Base-by-base conservation (phyloP, 768 basidiomycete species). In the Holtermanniella nyarrowii region DNA sequence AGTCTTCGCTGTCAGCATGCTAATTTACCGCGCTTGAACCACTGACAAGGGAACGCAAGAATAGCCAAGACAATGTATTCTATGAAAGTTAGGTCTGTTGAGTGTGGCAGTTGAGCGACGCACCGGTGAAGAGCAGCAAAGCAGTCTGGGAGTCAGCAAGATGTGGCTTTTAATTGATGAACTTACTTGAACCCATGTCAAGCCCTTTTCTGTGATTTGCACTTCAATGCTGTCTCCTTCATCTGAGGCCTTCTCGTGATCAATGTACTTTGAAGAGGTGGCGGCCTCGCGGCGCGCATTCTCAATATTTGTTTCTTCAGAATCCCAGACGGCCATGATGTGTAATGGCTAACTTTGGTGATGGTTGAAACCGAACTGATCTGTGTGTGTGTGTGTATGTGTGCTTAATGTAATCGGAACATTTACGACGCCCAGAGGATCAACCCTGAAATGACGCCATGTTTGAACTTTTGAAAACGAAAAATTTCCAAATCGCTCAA, bases 11-110 rank as follows among this genome's bases (percentile, higher is more conserved):
- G n/a, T n/a, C n/a, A n/a, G n/a, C n/a, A n/a, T n/a, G n/a, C n/a
- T n/a, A n/a, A n/a, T n/a, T n/a, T n/a, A n/a, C n/a, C n/a, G n/a
- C n/a, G n/a, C n/a, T n/a, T n/a, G n/a, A n/a, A n/a, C n/a, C n/a
- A 37, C 31, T 7, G 10, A 37, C 31, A 59, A 2, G 61, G 61
- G 54, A 62, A 62, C 18, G 61, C 58, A 11, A 62, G 52, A 48
- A 59, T 59, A 43, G 57, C 61, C 26, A 62, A 27, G 2, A 62
- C 61, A 39, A 62, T 50, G 39, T 59, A 62, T 42, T 62, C 58
- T 22, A 53, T 56, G 46, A 45, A 43, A 20, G 31, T 14, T 18
- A 26, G 25, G 23, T 37, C 31, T 37, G 31, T 16, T n/a, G n/a
- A n/a, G n/a, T n/a, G n/a, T n/a, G n/a, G n/a, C n/a, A n/a, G n/a